phyloP scores from a whole-genome alignment of 2,329 filamentous ascomycete genomes.

The Truncatella angustata region DNA sequence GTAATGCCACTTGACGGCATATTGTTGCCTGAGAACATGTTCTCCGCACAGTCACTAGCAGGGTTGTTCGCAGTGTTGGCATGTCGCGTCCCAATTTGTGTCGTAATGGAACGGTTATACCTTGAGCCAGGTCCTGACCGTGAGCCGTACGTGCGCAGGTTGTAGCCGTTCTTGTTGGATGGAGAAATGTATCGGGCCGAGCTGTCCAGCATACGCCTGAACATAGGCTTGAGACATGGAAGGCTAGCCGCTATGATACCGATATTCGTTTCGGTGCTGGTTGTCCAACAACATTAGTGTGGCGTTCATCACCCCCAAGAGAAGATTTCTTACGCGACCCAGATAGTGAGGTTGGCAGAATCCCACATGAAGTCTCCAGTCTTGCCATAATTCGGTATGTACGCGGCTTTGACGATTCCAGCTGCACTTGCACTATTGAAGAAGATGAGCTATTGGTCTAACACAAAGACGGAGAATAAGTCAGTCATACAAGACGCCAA shows the following conservation, averaged over 20 bases:
- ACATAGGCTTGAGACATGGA: slow-evolving; percentile 11
- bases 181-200: not conserved
- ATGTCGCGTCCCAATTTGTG: not conserved
- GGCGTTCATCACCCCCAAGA: not conserved
- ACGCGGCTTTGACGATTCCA: slow-evolving; percentile 39
- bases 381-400: slow-evolving; percentile 36
- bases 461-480: not conserved
- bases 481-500: slow-evolving; percentile 37
- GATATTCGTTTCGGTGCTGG: slow-evolving; percentile 11
- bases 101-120: slow-evolving; percentile 35
- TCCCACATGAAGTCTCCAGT: slow-evolving; percentile 43
- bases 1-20: slow-evolving; percentile 11
- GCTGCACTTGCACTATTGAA: slow-evolving; percentile 32
- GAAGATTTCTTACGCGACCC: slow-evolving; percentile 32
- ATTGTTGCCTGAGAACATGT: not conserved
- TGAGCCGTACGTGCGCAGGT: slow-evolving; percentile 18
- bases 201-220: slow-evolving; percentile 10
- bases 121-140: slow-evolving; percentile 12
- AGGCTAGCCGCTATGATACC: slow-evolving; percentile 13
- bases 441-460: no score
- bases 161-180: not conserved
- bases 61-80: slow-evolving; percentile 1
- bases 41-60: slow-evolving; percentile 12
- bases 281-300: no score
- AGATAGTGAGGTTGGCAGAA: slow-evolving; percentile 45